These are phyloP conservation scores for Elaphomyces granulatus DNA, from an alignment of 495 filamentous ascomycete species.

Conservation along the genomic window DNA sequence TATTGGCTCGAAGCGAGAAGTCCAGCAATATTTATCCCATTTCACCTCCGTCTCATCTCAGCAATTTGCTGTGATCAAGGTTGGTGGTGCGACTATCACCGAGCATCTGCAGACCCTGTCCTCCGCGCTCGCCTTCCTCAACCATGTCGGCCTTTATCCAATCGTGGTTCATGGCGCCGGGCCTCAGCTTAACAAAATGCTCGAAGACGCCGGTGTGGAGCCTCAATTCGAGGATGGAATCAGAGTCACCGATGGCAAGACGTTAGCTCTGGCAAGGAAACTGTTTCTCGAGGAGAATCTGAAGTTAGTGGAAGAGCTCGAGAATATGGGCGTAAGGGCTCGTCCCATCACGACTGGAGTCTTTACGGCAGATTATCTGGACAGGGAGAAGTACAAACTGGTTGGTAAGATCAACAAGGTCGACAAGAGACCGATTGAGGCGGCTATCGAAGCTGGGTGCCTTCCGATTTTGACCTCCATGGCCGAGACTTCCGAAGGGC, in stretches of 20 bases:
- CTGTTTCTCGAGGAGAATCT: slow-evolving; percentile 94
- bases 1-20: slow-evolving; percentile 92
- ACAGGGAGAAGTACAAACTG: slow-evolving; percentile 86
- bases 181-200: slow-evolving; percentile 87
- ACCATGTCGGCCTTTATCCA: slow-evolving; percentile 89
- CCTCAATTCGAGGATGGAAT: slow-evolving; percentile 96
- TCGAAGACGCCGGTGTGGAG: slow-evolving; percentile 85
- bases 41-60: slow-evolving; percentile 95
- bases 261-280: slow-evolving; percentile 73
- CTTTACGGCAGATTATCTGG: slow-evolving; percentile 86
- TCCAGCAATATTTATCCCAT: slow-evolving; percentile 95
- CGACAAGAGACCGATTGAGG: slow-evolving; percentile 81
- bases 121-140: slow-evolving; percentile 77
- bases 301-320: slow-evolving; percentile 83
- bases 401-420: slow-evolving; percentile 94
- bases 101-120: slow-evolving; percentile 86
- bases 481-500: slow-evolving; percentile 86
- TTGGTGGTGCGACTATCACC: slow-evolving; percentile 92
- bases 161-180: slow-evolving; percentile 95
- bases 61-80: slow-evolving; percentile 98
- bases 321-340: slow-evolving; percentile 81
- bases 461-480: slow-evolving; percentile 93
- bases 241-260: slow-evolving; percentile 90
- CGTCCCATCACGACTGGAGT: slow-evolving; percentile 87
- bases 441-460: slow-evolving; percentile 81